Evolutionary conservation across 2,329 filamentous ascomycete genomes (phyloP), one percentile per base, ranked within the genome.

Genomic region (Aspergillus aculeatus): DNA sequence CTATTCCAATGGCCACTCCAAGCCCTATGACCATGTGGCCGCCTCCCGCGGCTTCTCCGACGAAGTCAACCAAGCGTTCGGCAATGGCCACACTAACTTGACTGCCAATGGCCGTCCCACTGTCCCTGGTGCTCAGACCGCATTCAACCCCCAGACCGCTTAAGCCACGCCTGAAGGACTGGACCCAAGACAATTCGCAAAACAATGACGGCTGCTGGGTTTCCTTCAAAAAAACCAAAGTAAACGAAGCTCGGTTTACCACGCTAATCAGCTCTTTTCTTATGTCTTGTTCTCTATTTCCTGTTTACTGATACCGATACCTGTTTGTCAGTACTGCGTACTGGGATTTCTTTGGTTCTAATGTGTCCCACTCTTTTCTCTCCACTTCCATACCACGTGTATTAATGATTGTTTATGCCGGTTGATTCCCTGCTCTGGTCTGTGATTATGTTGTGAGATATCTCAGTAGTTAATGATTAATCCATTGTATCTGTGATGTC

Each of bases 21-120:
- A 44, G 48, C 53, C 62, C 3, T 57, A 61, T 24, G 60, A 69
- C 52, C 61, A 63, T 56, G 50, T 64, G 66, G 55, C 65, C 9
- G 56, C 62, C n/a, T 61, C 71, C 7, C 69, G 64, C 23, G 70
- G 70, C n/a, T 72, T 73, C 64, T 69, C 68, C 2, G 70, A 71
- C 47, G 71, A 74, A 58, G 63, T 74, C 35, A 69, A 71, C 49
- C 56, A 73, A 47, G 72, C 71, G n/a, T 73, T 74, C 44, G 66
- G 60, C 21, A 61, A 62, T 23, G 62, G 56, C 11, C 41, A 38
- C 56, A 38, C 54, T 19, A 57, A 50, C 11, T 16, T 19, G 16
- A 32, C 29, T 14, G 47, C 60, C 21, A 19, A 16, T 16, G 38
- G 38, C 16, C 61, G 56, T 11, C 35, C 55, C 14, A 61, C 60